phyloP scores from a whole-genome alignment of 352 stramenopile species.

The Phytopythium ostracodes region DNA sequence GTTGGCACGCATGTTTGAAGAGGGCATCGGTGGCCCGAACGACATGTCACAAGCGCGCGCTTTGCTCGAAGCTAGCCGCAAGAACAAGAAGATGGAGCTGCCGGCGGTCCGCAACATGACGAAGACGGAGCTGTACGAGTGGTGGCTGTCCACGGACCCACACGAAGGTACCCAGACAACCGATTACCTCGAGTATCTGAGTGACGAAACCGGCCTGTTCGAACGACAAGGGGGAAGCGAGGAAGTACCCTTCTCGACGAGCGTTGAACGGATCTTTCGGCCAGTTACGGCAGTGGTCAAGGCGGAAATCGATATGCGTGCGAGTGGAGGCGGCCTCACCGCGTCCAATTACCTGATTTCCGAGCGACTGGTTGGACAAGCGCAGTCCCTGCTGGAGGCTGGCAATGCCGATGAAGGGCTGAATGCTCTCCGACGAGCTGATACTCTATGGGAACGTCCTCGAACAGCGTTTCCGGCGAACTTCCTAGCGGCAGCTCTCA shows the following conservation, averaged over 20 bases:
- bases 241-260: not conserved
- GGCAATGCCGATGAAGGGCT: slow-evolving; percentile 20
- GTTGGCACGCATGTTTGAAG: slow-evolving; percentile 23
- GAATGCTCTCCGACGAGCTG: slow-evolving; percentile 17
- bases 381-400: slow-evolving; percentile 9
- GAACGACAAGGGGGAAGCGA: not conserved
- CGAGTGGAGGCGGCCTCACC: slow-evolving; percentile 16
- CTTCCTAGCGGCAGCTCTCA: slow-evolving; percentile 16
- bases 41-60: not conserved
- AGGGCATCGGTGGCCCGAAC: slow-evolving; percentile 17
- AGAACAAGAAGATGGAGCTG: not conserved
- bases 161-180: not conserved
- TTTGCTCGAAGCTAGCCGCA: not conserved
- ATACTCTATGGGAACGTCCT: slow-evolving; percentile 24
- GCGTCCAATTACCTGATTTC: slow-evolving; percentile 27
- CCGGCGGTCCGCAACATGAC: not conserved
- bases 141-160: not conserved
- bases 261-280: slow-evolving; percentile 11
- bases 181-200: slow-evolving; percentile 4
- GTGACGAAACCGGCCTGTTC: not conserved
- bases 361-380: slow-evolving; percentile 12
- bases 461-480: slow-evolving; percentile 9
- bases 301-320: slow-evolving; percentile 18
- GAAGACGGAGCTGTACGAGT: not conserved
- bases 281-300: slow-evolving; percentile 21